A percentile compares a stretch with the other conserved stretches of the same genome.
phyloP scores from a whole-genome alignment of 768 basidiomycete species.

The Tulasnella sp. region DNA sequence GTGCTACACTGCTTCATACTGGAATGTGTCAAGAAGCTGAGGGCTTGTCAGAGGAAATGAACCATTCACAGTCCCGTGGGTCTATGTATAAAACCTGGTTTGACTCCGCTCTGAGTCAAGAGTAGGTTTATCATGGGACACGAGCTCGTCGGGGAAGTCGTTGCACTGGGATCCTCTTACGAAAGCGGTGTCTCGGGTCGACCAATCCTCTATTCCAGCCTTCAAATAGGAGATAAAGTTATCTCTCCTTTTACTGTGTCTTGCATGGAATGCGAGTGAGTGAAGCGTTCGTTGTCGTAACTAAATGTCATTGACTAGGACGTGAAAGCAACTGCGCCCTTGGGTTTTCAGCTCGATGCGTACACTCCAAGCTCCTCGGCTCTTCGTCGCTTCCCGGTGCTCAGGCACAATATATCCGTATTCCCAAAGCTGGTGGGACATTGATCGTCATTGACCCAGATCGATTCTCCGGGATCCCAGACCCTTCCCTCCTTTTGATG shows the following conservation, averaged over 20 bases:
- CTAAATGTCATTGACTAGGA: background rate
- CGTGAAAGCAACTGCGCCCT: constrained; percentile 59
- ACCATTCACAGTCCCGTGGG: constrained; percentile 23
- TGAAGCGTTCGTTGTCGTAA: constrained; percentile 28
- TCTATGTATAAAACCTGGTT: constrained; percentile 6
- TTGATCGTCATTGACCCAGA: constrained; percentile 47
- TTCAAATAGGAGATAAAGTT: constrained; percentile 70
- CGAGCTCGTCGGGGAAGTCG: constrained; percentile 71
- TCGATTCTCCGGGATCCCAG: constrained; percentile 41
- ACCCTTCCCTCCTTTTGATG: constrained; percentile 65
- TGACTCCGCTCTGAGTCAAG: background rate
- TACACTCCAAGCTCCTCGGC: constrained; percentile 60
- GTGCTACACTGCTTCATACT: constrained; percentile 35
- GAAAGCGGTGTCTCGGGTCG: constrained; percentile 45
- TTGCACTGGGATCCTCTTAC: constrained; percentile 62
- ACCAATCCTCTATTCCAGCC: constrained; percentile 58
- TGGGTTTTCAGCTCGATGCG: constrained; percentile 70
- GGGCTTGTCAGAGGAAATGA: constrained; percentile 21
- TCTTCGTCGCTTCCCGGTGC: constrained; percentile 63
- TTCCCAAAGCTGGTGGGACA: constrained; percentile 76
- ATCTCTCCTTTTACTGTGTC: constrained; percentile 78
- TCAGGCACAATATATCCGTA: constrained; percentile 75
- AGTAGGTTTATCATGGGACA: constrained; percentile 65
- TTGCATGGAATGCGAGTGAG: constrained; percentile 82
- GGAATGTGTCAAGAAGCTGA: background rate